These are phyloP conservation scores for Saccharomycopsis selenospora DNA, from an alignment of 805 yeast species.

Conservation along the genomic window DNA sequence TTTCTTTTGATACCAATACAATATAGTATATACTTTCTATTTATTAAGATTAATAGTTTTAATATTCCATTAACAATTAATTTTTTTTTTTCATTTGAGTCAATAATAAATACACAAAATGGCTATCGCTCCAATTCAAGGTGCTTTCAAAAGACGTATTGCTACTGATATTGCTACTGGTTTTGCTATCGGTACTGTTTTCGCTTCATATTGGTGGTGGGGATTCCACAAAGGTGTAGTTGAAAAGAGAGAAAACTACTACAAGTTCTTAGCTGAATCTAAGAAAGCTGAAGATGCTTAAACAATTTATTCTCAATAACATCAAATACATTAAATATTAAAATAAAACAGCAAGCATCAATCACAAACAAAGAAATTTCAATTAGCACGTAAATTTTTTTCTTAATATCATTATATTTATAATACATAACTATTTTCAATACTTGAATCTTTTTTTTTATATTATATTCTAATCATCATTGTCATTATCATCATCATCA, in stretches of 20 bases:
- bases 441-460: no score
- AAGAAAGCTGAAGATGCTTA: conserved; percentile 36
- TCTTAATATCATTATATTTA: neutral
- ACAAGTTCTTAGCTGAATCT: conserved; percentile 68
- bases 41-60: no score
- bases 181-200: conserved; percentile 50
- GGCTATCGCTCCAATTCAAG: conserved; percentile 84
- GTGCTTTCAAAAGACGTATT: conserved; percentile 74
- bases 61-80: no score
- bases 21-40: no score
- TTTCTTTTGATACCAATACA: no score
- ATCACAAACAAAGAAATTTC: neutral
- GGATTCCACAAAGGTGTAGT: conserved; percentile 71
- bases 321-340: neutral
- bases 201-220: conserved; percentile 79
- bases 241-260: conserved; percentile 75
- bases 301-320: neutral
- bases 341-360: neutral
- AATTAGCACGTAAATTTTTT: neutral
- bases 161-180: conserved; percentile 73
- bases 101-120: no score
- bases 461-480: neutral
- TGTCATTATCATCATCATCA: no score
- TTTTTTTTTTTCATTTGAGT: no score
- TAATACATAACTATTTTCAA: no score